Percentiles rank a stretch among this genome's conserved stretches.
phyloP scores from a whole-genome alignment of 164 flowering plant species.

The Cinnamomum micranthum region DNA sequence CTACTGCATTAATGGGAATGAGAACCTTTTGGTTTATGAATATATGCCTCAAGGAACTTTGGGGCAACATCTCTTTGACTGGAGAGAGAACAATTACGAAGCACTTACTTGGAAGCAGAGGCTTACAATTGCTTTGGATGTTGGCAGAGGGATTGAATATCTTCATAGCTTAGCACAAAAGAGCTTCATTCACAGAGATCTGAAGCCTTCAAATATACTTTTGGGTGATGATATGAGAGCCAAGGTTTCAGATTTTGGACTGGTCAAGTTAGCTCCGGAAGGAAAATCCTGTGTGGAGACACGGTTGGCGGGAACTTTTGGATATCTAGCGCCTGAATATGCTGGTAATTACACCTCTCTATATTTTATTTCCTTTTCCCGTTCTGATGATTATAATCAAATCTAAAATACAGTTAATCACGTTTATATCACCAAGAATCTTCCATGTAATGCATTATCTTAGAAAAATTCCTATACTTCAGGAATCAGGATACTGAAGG shows the following conservation, averaged over 20 bases:
- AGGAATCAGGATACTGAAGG: too few relatives aligned
- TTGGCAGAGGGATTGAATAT: conserved; percentile 55
- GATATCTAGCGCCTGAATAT: conserved; percentile 64
- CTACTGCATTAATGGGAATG: conserved; percentile 38
- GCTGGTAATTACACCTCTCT: conserved; percentile 30
- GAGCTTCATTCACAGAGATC: conserved; percentile 53
- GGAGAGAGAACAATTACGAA: conserved; percentile 13
- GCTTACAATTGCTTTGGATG: conserved; percentile 45
- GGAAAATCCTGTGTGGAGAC: conserved; percentile 49
- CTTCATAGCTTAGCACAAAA: conserved; percentile 54
- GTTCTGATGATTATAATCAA: background rate
- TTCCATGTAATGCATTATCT: too few relatives aligned
- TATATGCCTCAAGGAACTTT: conserved; percentile 59
- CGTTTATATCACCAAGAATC: background rate
- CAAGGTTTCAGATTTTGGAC: conserved; percentile 55
- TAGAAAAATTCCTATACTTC: too few relatives aligned
- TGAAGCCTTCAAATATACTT: conserved; percentile 52
- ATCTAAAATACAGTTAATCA: background rate
- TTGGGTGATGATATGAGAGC: conserved; percentile 52
- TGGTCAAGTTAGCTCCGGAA: conserved; percentile 53
- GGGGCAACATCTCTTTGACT: conserved; percentile 40
- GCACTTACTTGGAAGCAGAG: conserved; percentile 54
- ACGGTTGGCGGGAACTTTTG: conserved; percentile 53
- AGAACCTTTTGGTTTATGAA: conserved; percentile 51
- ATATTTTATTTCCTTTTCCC: background rate